Evolutionary conservation across 139 green algal species (phyloP), one percentile per base, ranked within the genome.

Genomic region (Micromonas commoda): DNA sequence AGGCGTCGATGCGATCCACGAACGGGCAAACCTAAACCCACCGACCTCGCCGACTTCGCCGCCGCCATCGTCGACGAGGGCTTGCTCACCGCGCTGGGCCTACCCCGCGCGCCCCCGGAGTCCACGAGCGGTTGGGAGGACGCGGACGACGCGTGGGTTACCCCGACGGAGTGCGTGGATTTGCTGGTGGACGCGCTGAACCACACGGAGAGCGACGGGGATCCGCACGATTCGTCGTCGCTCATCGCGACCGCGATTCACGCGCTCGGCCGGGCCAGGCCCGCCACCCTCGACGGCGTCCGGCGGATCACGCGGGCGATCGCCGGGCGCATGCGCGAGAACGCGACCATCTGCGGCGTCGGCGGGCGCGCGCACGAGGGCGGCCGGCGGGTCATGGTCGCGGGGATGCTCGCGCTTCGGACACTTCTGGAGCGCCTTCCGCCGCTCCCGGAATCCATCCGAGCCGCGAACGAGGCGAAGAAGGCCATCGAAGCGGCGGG

Each of bases 1-100:
- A 29, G 6, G 16, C 28, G n/a, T 28, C 68, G 53, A 64, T 75
- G 68, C 68, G 37, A 75, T 32, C 26, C 2, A 26, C 5, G 33
- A 3, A 75, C 68, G 34, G 68, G 68, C 37, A 32, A 37, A 13
- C 68, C 68, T 6, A 61, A 60, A 61, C 68, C 31, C 5, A 75
- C 52, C 34, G 68, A 75, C 26, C 31, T 61, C 6, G 0, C 37
- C 1, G 5, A 75, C 33, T 28, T 61, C 2, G n/a, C 37, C 4
- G 33, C 60, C 24, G 29, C 37, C 0, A 60, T 75, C 9, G 68
- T 75, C 3, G 68, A 75, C 9, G 37, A 75, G 9, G 68, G 34
- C 20, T n/a, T 75, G 19, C 24, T 75, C 24, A 32, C 38, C 2
- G 68, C 68, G 5, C 68, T 75, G 23, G 68, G 37, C 3, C 37